Base-by-base conservation (phyloP, 2,329 filamentous ascomycete species). In the Graphilbum ipis-grandicollis region DNA sequence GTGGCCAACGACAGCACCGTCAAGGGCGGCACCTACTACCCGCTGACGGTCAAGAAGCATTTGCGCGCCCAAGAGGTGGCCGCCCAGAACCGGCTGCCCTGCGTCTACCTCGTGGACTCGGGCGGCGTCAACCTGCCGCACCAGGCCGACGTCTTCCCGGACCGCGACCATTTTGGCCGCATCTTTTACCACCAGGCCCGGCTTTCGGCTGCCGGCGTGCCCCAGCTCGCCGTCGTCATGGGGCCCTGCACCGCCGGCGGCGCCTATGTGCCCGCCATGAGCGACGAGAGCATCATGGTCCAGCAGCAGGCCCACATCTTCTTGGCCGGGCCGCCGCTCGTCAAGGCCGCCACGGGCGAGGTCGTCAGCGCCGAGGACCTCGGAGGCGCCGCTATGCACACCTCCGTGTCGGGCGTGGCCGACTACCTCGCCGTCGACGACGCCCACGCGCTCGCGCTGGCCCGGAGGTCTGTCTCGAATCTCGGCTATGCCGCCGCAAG, bases 111-210 rank as follows among this genome's bases (percentile, higher is more conserved):
- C 19, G 90, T 96, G 39, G 88, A 98, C 55, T 93, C 85, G 5
- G 88, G 90, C 33, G 88, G 88, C 44, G 90, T 86, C 40, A 94
- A 96, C 55, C 71, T 98, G 15, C 90, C 86, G 13, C 81, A 94
- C 51, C 88, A 98, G 59, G 79, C 86, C 28, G 83, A 94, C 52
- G 88, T 96, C 39, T 96, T 98, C 56, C 90, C 88, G 1, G 88
- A 96, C 55, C 70, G 77, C 45, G 84, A 94, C 38, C 88, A 96
- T 56, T 96, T 98, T 52, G 85, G 88, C 26, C 82, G 88, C 46
- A 93, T 96, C 53, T 98, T 98, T 65, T 98, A 80, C 66, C 94
- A 98, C 60, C 88, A 98, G 58, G 88, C 90, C 3, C 69, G 83
- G 50, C 93, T 96, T 85, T 90, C 81, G 47, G 71, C 79, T 2